Evolutionary conservation across 2,329 filamentous ascomycete species (phyloP), one percentile per base, ranked within the genome.

Genomic region (Karstenula rhodostoma): DNA sequence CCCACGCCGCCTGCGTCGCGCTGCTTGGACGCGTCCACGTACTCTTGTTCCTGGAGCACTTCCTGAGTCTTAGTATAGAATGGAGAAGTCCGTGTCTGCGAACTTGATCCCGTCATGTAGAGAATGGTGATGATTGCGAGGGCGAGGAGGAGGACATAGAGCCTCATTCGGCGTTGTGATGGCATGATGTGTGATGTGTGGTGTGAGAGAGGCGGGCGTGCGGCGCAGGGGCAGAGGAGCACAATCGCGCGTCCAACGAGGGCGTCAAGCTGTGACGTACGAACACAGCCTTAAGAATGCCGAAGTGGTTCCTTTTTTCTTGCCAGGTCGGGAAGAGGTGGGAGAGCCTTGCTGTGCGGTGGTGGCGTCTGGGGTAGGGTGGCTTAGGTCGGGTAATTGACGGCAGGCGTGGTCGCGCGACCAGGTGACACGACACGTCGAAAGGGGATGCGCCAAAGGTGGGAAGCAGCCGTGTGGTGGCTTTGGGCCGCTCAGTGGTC

Each of bases 81-180:
- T 68, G 84, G 83, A 46, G 78, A 83, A 50, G 81, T 81, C 62
- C 80, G 77, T 35, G 82, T 81, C 52, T 84, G 80, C 59, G 85
- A 83, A 55, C 86, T 80, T 51, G 84, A 84, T n/a, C 85, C 85
- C 22, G 89, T 90, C 75, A 92, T 89, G 81, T 94, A 93, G 67
- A 96, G 82, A 57, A 90, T 80, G 48, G 89, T 83, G 67, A 94
- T 79, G 61, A 94, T 78, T 60, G 86, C 82, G 66, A 88, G 82
- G 67, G 93, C 68, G 58, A 89, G 82, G 58, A 89, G 82, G 70
- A 94, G 81, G 65, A 87, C 81, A 58, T 93, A 80, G 68, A 90
- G 81, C 73, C 89, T 89, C 70, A 92, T 73, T 69, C 92, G 89
- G 66, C 92, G 88, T 68, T 73, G 79, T 40, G 76, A 78, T 25